phyloP scores from a whole-genome alignment of 108 stramenopile genomes.

The Stephanodiscus triporus region DNA sequence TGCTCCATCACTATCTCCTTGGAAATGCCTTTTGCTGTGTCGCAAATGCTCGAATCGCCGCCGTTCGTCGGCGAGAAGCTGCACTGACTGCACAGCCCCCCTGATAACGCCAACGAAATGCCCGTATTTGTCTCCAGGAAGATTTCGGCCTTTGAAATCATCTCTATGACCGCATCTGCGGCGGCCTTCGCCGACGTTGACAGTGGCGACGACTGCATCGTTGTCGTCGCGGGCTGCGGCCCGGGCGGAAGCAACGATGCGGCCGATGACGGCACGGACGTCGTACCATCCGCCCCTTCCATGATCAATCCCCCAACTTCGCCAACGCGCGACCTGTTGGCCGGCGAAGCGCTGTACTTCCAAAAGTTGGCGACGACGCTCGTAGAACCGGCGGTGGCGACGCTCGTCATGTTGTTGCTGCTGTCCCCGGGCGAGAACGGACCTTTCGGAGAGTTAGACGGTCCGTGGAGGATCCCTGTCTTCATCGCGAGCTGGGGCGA shows the following conservation, averaged over 20 bases:
- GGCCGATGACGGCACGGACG: slow-evolving; percentile 2
- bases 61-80: neutral
- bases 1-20: neutral
- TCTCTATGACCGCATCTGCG: slow-evolving; percentile 1
- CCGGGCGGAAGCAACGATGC: neutral
- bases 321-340: no score
- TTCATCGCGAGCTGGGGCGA: neutral
- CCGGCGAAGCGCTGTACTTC: neutral
- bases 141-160: slow-evolving; percentile 11
- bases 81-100: slow-evolving; percentile 6
- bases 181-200: slow-evolving; percentile 7
- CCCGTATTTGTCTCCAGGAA: neutral
- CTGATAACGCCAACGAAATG: neutral
- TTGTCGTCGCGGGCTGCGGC: no score
- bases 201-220: neutral
- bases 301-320: no score
- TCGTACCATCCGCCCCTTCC: neutral
- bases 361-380: neutral
- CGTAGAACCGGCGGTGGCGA: neutral
- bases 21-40: no score
- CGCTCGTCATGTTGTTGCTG: neutral
- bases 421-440: neutral
- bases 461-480: neutral
- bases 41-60: neutral
- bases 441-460: neutral